Conservation (phyloP, 257 asterid species). For the Rhazya stricta region DNA sequence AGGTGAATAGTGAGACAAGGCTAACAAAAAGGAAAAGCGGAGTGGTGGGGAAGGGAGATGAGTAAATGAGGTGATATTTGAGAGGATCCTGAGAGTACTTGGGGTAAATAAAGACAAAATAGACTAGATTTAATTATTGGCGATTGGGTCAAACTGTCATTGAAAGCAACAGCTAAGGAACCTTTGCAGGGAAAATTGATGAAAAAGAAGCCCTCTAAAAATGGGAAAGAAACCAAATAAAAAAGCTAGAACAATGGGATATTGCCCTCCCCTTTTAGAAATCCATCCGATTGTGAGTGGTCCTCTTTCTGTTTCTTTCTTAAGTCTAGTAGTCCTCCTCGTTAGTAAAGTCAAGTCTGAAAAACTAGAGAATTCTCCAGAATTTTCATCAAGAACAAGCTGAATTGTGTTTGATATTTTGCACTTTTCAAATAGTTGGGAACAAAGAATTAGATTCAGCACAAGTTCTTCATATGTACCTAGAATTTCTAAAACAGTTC, state of each 20-base stretch:
- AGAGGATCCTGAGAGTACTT: constrained; percentile 7
- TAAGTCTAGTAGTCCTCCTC: neutral
- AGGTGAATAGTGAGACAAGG: neutral
- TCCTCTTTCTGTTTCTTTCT: neutral
- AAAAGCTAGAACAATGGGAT: constrained; percentile 12
- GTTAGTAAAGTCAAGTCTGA: neutral
- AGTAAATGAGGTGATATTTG: constrained; percentile 18
- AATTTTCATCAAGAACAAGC: neutral
- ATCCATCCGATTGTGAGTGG: neutral
- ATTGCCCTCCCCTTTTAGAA: constrained; percentile 18
- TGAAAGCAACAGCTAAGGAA: constrained; percentile 54
- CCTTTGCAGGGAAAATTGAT: constrained; percentile 30
- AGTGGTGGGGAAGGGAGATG: neutral
- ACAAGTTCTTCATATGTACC: too few relatives aligned
- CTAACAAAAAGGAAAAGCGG: neutral
- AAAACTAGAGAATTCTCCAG: constrained; percentile 1
- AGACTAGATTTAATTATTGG: constrained; percentile 26
- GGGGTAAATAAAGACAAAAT: constrained; percentile 43
- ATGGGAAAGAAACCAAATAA: constrained; percentile 34
- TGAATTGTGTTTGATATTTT: neutral
- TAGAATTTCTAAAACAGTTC: too few relatives aligned
- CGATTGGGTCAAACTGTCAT: constrained; percentile 45
- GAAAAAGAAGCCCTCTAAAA: constrained; percentile 38
- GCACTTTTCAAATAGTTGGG: neutral
- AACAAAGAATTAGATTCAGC: neutral